Evolutionary conservation across 768 basidiomycete species (phyloP).

Genomic region (Mycena metata): DNA sequence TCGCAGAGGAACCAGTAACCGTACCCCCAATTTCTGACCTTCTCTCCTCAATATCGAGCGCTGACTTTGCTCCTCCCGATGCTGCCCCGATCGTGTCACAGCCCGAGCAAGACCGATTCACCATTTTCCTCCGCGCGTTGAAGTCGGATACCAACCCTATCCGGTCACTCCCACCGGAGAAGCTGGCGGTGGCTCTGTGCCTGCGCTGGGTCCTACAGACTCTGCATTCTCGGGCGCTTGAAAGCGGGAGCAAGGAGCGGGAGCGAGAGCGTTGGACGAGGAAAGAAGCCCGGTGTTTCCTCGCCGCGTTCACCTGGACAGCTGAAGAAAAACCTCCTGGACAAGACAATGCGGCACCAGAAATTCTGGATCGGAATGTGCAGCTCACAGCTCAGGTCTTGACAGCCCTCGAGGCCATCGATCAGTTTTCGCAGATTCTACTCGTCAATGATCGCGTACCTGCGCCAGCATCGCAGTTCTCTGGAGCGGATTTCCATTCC

Average conservation of each 20-base stretch:
- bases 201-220: constrained; percentile 73
- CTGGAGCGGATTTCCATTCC: constrained; percentile 72
- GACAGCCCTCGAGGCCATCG: constrained; percentile 70
- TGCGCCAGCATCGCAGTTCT: constrained; percentile 63
- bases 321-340: constrained; percentile 21
- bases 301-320: constrained; percentile 62
- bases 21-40: constrained; percentile 66
- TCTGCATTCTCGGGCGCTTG: constrained; percentile 65
- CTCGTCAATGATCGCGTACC: constrained; percentile 65
- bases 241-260: constrained; percentile 66
- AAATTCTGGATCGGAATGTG: constrained; percentile 69
- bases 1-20: constrained; percentile 69
- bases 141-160: constrained; percentile 67
- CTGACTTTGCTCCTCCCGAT: constrained; percentile 48
- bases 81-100: constrained; percentile 63
- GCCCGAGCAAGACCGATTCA: constrained; percentile 64
- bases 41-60: constrained; percentile 55
- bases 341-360: constrained; percentile 45
- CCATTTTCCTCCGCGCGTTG: constrained; percentile 68
- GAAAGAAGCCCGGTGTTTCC: constrained; percentile 70
- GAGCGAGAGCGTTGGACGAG: constrained; percentile 79
- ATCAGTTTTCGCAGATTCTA: constrained; percentile 72
- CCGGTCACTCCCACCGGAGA: constrained; percentile 59
- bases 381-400: constrained; percentile 78
- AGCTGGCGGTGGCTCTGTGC: constrained; percentile 66